A percentile compares a stretch with the other conserved stretches of the same genome.
phyloP scores from a whole-genome alignment of 257 asterid species.

The Forsythia viridissima region DNA sequence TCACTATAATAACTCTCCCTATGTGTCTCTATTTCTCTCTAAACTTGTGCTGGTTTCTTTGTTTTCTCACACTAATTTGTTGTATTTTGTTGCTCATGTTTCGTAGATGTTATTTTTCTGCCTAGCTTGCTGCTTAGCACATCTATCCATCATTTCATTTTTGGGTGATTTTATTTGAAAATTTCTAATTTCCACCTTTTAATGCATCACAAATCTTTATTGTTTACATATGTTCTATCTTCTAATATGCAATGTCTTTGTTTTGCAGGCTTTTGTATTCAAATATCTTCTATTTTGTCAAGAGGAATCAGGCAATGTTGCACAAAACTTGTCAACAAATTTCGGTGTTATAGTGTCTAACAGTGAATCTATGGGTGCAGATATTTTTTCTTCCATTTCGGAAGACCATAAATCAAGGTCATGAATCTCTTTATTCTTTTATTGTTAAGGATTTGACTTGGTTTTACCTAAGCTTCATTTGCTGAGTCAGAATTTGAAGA shows the following conservation, averaged over 20 bases:
- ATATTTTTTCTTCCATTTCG: conserved; percentile 65
- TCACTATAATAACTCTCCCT: not conserved
- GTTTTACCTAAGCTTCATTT: conserved; percentile 11
- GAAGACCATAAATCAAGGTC: conserved; percentile 80
- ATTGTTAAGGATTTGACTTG: conserved; percentile 7
- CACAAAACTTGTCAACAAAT: conserved; percentile 32
- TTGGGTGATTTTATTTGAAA: not conserved
- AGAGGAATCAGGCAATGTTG: conserved; percentile 47
- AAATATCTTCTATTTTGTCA: conserved; percentile 70
- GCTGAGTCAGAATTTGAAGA: conserved; percentile 10
- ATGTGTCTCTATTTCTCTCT: not conserved
- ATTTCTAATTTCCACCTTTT: not conserved
- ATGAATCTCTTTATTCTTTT: conserved; percentile 25
- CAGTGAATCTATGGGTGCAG: conserved; percentile 53
- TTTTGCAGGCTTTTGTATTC: conserved; percentile 90
- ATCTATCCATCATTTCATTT: not conserved
- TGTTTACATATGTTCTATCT: not conserved
- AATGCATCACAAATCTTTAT: not conserved
- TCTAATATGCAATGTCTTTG: conserved; percentile 30
- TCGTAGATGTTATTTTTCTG: not conserved
- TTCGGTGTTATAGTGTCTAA: conserved; percentile 35
- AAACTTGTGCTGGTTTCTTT: not conserved
- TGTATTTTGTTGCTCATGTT: not conserved
- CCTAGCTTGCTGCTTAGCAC: not conserved
- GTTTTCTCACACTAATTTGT: not conserved